Base-by-base conservation (phyloP, 345 rosid genomes). In the Eucalyptus fibrosa region DNA sequence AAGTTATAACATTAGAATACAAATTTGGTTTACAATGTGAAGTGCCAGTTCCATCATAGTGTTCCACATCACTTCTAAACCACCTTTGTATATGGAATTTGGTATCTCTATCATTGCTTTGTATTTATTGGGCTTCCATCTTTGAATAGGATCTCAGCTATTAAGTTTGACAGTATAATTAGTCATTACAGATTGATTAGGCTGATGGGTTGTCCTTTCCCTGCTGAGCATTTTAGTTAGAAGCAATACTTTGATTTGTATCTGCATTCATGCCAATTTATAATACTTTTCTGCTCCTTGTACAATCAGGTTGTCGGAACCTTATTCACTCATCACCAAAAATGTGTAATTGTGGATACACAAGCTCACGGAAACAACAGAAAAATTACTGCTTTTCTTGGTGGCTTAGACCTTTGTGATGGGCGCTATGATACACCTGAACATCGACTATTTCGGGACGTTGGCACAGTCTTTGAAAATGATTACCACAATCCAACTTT, bases 371-470 rank as follows among this genome's bases (percentile, higher is more conserved):
- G 97, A 88, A 95, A 95, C 88, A 91, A 95, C 32, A 50, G 97
- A 88, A 96, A 95, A 91, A 92, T 96, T 62, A 91, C 91, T 80
- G 91, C 96, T 16, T 96, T 96, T 89, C 65, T 94, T 9, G 97
- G 97, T 45, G 97, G 97, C 87, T 92, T 96, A 45, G 97, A 96
- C 90, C 96, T 96, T 50, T 96, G 97, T 88, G 97, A 96, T 90
- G 97, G 97, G 60, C 96, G 97, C 60, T 96, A 96, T 87, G 97
- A 96, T 86, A 94, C 97, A 30, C 97, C 97, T 37, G 93, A 94
- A 60, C 97, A 96, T 89, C 93, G 96, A 45, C 88, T 96, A 34
- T 93, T 95, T 86, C 91, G 72, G 72, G 97, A 94, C 91, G 95
- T 95, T 83, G 92, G 91, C 91, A 95, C 95, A 4, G 94, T 93